Percentiles rank a stretch among this genome's conserved stretches.
These are phyloP conservation scores for Scheffersomyces amazonensis DNA, from an alignment of 805 yeast genomes.

Conservation along the genomic window DNA sequence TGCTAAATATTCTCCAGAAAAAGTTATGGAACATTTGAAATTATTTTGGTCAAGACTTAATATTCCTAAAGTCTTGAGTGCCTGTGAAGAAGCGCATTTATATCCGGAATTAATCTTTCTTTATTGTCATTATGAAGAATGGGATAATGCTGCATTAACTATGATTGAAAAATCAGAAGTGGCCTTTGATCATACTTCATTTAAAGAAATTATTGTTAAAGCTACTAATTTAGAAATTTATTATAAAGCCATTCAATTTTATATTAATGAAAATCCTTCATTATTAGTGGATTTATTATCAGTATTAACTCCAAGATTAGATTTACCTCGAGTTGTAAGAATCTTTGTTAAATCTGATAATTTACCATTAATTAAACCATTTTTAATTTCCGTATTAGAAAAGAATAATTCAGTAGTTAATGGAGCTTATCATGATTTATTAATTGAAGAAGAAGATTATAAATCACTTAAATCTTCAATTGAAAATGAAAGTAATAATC, in stretches of 20 bases:
- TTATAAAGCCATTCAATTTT: slow-evolving; percentile 95
- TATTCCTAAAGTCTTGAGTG: slow-evolving; percentile 94
- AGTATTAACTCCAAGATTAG: slow-evolving; percentile 84
- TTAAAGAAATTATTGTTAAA: slow-evolving; percentile 92
- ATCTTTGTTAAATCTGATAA: slow-evolving; percentile 94
- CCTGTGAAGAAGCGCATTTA: slow-evolving; percentile 88
- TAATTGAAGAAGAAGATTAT: slow-evolving; percentile 96
- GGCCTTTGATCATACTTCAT: slow-evolving; percentile 89
- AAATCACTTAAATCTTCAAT: slow-evolving; percentile 84
- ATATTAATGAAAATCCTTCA: slow-evolving; percentile 88
- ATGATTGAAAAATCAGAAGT: slow-evolving; percentile 94
- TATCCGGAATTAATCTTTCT: slow-evolving; percentile 96
- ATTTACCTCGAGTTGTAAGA: slow-evolving; percentile 90
- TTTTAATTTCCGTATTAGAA: slow-evolving; percentile 84
- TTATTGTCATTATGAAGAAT: slow-evolving; percentile 97
- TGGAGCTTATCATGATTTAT: slow-evolving; percentile 90
- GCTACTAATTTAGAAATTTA: slow-evolving; percentile 95
- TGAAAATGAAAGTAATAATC: slow-evolving; percentile 73
- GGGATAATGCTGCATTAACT: slow-evolving; percentile 97
- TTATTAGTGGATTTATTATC: slow-evolving; percentile 82
- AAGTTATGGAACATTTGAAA: slow-evolving; percentile 94
- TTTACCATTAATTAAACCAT: slow-evolving; percentile 93
- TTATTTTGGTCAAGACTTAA: slow-evolving; percentile 97
- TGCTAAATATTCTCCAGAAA: slow-evolving; percentile 85
- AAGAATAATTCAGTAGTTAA: slow-evolving; percentile 91